Base-by-base conservation (phyloP, 202 grass and related monocot genomes). In the Miscanthus sacchariflorus region DNA sequence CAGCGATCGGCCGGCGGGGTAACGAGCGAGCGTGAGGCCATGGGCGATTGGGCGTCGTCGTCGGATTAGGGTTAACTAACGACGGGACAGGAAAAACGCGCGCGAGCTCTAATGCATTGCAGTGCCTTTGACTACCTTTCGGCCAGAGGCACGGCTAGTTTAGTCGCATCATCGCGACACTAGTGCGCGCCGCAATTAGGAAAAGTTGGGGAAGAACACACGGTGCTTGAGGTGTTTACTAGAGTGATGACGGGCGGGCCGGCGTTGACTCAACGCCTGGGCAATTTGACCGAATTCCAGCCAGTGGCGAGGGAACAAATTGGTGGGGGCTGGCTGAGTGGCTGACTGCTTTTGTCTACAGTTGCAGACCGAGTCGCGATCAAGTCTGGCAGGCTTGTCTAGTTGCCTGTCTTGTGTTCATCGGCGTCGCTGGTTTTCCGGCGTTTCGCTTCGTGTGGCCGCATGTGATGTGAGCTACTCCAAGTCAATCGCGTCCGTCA, bases 301-400 rank as follows among this genome's bases (percentile, higher is more conserved):
- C 30, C 2, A 18, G 50, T 6, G n/a, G 5, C 3, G 69, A 42
- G 25, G 13, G 15, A 52, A 30, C 52, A 9, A 64, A 59, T 64
- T 21, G 52, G 74, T 54, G 46, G 46, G 42, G 52, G 7, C 1
- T 52, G 15, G 50, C 50, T 54, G 15, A 17, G 44, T 48, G 48
- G 48, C 48, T 58, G 74, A 21, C 45, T 45, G 49, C 7, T 1
- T 30, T 10, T 7, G 49, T 63, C 50, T 18, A 35, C n/a, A 27
- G 27, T 4, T 14, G 24, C 82, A 25, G 19, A 23, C 24, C 4
- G 48, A 27, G 67, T 84, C 70, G 39, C 49, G 48, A 71, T 42
- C 78, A 42, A 17, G 52, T 45, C 74, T 81, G 76, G 88, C 59
- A 61, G 52, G 81, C 14, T n/a, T 73, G 78, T 18, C 19, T 6